phyloP scores from a whole-genome alignment of 306 rosid species.

The Cyamopsis tetragonoloba region DNA sequence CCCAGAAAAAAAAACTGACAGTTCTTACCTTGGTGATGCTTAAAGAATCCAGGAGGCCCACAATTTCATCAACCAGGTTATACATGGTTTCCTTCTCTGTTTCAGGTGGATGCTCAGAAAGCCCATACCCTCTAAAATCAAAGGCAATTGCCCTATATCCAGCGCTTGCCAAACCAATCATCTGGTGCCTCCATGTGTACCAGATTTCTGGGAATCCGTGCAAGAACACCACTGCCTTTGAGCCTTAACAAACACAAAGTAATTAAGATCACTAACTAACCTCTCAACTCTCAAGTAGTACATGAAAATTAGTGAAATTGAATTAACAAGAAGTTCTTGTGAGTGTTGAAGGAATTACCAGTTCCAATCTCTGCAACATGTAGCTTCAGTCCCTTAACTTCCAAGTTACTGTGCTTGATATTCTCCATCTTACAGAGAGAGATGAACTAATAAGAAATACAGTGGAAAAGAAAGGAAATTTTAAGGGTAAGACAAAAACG shows the following conservation, averaged over 20 bases:
- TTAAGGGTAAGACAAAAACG: background rate
- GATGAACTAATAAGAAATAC: too few species aligned
- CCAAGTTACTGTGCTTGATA: constrained; percentile 47
- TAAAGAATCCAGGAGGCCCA: constrained; percentile 51
- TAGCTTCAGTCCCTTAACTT: constrained; percentile 63
- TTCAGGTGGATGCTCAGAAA: constrained; percentile 54
- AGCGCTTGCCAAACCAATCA: constrained; percentile 58
- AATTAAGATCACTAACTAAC: background rate
- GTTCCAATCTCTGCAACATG: constrained; percentile 67
- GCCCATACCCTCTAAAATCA: constrained; percentile 81
- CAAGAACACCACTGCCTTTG: constrained; percentile 60
- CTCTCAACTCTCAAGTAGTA: too few species aligned
- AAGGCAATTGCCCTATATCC: constrained; percentile 67
- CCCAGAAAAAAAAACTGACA: too few species aligned
- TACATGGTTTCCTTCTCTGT: constrained; percentile 42
- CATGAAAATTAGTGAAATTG: background rate
- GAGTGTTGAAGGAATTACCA: background rate
- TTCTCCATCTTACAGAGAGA: constrained; percentile 44
- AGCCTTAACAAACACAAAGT: constrained; percentile 36
- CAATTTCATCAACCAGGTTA: constrained; percentile 45
- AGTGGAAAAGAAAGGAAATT: background rate
- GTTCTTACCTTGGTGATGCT: constrained; percentile 46
- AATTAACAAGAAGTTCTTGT: too few species aligned
- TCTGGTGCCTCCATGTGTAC: constrained; percentile 79
- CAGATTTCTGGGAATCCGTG: constrained; percentile 86